Conservation (phyloP, 225 moss, liverwort and hornwort genomes). For the Polytrichum commune region DNA sequence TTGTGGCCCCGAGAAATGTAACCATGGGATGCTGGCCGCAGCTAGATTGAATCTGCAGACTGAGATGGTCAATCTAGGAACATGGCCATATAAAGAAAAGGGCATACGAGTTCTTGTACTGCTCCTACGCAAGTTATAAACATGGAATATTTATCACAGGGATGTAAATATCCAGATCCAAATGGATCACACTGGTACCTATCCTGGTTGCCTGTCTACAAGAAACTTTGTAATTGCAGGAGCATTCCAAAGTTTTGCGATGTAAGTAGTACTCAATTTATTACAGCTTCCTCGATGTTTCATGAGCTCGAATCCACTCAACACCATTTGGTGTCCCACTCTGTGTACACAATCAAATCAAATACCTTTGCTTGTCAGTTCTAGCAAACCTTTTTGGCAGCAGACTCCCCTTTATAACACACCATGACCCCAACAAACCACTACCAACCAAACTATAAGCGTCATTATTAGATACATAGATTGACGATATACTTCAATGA, state of each 20-base stretch:
- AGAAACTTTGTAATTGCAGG: no score
- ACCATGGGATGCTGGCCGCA: no score
- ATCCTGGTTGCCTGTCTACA: no score
- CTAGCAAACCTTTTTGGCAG: background rate
- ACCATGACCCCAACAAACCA: background rate
- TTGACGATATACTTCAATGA: background rate
- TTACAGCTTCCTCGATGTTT: constrained; percentile 36
- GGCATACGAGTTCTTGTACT: no score
- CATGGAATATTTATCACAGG: no score
- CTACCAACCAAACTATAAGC: background rate
- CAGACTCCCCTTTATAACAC: background rate
- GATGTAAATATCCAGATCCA: no score
- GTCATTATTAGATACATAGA: background rate
- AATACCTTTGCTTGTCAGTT: background rate
- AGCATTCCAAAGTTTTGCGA: background rate
- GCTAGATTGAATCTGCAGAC: no score
- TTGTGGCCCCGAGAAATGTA: no score
- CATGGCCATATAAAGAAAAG: no score
- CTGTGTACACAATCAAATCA: constrained; percentile 22
- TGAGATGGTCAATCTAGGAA: no score
- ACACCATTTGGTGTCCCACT: constrained; percentile 57
- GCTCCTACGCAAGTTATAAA: no score
- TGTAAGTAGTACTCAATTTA: background rate
- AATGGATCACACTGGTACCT: no score
- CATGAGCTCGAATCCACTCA: constrained; percentile 67